These are phyloP conservation scores for Tylopilus vinaceipallidus DNA, from an alignment of 768 basidiomycete species.

Conservation along the genomic window DNA sequence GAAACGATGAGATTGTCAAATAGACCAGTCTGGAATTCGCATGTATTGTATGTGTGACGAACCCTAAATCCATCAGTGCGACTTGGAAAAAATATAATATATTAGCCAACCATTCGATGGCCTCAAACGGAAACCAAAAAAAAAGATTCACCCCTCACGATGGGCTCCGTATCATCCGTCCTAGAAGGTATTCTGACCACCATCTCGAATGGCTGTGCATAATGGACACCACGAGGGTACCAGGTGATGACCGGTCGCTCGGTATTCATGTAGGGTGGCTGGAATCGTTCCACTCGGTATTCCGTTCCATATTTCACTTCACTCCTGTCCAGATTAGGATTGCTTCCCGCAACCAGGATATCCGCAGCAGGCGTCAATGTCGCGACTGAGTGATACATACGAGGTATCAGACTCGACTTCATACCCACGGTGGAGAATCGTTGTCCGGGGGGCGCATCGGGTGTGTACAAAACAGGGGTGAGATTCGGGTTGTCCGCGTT, in stretches of 20 bases:
- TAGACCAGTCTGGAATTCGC: constrained; percentile 76
- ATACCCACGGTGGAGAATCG: constrained; percentile 61
- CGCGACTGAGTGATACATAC: constrained; percentile 83
- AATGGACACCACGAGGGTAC: constrained; percentile 38
- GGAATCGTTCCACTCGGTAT: constrained; percentile 85
- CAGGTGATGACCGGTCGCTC: constrained; percentile 52
- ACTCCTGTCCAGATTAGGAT: constrained; percentile 79
- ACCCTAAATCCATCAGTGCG: constrained; percentile 79
- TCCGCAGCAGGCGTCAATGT: constrained; percentile 70
- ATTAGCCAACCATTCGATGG: constrained; percentile 7
- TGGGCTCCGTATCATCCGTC: constrained; percentile 32
- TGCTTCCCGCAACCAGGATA: constrained; percentile 80
- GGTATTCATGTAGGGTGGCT: constrained; percentile 74
- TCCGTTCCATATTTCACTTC: constrained; percentile 76
- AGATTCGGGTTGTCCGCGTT: constrained; percentile 76
- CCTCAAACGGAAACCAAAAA: not conserved
- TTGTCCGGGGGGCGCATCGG: constrained; percentile 46
- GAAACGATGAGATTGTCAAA: constrained; percentile 45
- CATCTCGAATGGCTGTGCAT: constrained; percentile 47
- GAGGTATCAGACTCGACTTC: constrained; percentile 63
- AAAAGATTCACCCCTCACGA: constrained; percentile 47
- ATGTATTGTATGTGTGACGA: constrained; percentile 74
- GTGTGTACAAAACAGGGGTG: constrained; percentile 69
- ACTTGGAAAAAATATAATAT: constrained; percentile 46
- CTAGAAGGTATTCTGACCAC: constrained; percentile 41